Evolutionary conservation across 208 protist species (phyloP), one percentile per base, ranked within the genome.

Genomic region (Crithidia expoeki): DNA sequence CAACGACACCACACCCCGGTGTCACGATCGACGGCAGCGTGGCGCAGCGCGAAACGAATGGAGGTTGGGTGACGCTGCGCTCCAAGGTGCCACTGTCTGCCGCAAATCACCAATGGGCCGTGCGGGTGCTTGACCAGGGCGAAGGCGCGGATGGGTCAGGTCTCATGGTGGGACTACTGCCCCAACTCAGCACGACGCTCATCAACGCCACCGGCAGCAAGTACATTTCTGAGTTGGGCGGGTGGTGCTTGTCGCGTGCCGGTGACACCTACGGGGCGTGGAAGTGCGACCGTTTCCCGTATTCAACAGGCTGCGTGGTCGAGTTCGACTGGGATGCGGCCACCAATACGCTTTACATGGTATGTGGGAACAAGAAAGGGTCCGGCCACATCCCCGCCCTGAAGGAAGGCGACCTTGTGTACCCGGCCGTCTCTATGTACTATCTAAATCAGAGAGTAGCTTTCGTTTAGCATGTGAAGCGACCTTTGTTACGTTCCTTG

Each of bases 371-470:
- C 61, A 79, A 84, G 58, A 85, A 84, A 27, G 88, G 72, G 7
- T 80, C 79, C 12, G 93, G 88, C 10, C 81, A 93, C 53, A 93
- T 97, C 55, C 76, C 87, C 16, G 83, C 78, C 21, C 60, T 94
- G 30, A 80, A 82, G n/a, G 79, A 92, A 17, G 57, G 74, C 36
- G 89, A 96, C 49, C 70, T 79, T 10, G 62, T 96, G 14, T 97
- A 92, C 52, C 93, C 93, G 7, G 90, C 93, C 33, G 72, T 97
- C 25, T 96, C 91, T 30, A 91, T 97, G 88, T 97, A 96, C 66
- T 97, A 97, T 68, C 61, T 94, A 28, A 96, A 96, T 70, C 93
- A 97, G 52, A 95, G 94, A 53, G 68, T 97, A 14, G 72, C 85
- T 4, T 97, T 97, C 89, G 93, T 97, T 12, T 97, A 77, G 69